Evolutionary conservation across 495 filamentous ascomycete genomes (phyloP), one percentile per base, ranked within the genome.

Genomic region (Podospora comata): DNA sequence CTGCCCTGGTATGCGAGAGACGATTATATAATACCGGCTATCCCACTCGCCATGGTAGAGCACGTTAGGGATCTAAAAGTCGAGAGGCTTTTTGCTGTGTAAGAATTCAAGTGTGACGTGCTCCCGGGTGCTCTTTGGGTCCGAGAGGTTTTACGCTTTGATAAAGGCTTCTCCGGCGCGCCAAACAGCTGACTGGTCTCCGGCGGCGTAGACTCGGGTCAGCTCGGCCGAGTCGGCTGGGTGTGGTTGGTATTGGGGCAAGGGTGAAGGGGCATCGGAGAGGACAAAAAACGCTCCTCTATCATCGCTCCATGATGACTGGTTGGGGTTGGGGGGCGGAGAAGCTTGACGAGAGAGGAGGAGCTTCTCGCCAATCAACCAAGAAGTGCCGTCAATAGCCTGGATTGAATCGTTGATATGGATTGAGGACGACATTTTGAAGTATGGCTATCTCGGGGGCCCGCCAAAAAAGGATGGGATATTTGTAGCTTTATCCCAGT

Each of bases 141-240:
- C 15, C 0, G 5, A 0, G 13, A 66, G n/a, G 59, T 64, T 30
- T 18, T 58, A 60, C 1, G 56, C 60, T 28, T 71, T 68, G 67
- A 71, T 65, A 28, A 71, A 71, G 18, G 67, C 66, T 27, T 68
- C 67, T 0, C 70, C 70, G 1, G 64, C 70, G 18, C 64, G 64
- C 70, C 66, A 71, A 9, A 71, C 67, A 3, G 70, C 70, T 3
- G 70, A 27, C 11, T 32, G 59, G 54, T 66, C 58, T 4, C 64
- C 70, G 16, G 64, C 67, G 0, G 61, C 19, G 59, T 71, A 65
- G 26, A 66, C 67, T 16, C 39, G 16, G 0, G 65, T 58, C 11
- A 71, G 32, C 1, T 27, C 48, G n/a, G 26, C 2, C 2, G 58
- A 56, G 26, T 65, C n/a, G 9, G 15, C 15, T 15, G 63, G 30